phyloP scores from a whole-genome alignment of 768 basidiomycete genomes.

The Paxillus rubicundulus region DNA sequence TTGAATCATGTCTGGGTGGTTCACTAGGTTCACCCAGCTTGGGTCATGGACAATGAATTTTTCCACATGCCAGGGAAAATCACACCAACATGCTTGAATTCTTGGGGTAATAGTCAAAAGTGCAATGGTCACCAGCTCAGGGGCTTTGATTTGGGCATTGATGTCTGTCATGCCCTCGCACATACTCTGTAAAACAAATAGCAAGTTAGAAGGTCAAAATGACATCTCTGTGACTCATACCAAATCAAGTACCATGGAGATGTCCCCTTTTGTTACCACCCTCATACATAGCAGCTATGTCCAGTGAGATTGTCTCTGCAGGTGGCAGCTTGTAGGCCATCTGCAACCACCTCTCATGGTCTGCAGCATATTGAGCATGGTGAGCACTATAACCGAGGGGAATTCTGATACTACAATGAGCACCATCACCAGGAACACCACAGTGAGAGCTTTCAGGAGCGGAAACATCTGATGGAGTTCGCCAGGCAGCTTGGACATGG shows the following conservation, averaged over 20 bases:
- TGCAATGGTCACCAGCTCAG: not conserved
- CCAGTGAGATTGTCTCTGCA: not conserved
- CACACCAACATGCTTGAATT: not conserved
- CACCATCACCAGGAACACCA: too few relatives aligned
- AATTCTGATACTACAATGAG: too few relatives aligned
- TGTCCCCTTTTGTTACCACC: not conserved
- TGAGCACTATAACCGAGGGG: too few relatives aligned
- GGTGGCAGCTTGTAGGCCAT: not conserved
- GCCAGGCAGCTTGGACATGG: too few relatives aligned
- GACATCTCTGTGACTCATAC: not conserved
- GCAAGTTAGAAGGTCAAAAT: not conserved
- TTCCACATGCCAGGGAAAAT: conserved; percentile 2
- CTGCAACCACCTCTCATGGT: too few relatives aligned
- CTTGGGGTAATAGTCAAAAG: not conserved
- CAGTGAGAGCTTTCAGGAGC: too few relatives aligned
- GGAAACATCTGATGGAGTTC: too few relatives aligned
- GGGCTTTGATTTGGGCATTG: not conserved
- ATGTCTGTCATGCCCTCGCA: not conserved
- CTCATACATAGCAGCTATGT: not conserved
- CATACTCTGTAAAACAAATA: not conserved
- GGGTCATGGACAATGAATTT: conserved; percentile 7
- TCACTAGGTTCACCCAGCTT: conserved; percentile 4
- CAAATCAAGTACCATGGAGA: not conserved
- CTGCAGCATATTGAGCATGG: too few relatives aligned
- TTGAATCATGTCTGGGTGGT: not conserved